A percentile compares a stretch with the other conserved stretches of the same genome.
Conservation (phyloP, 2,329 filamentous ascomycete species). For the Aspergillus fumigatus region DNA sequence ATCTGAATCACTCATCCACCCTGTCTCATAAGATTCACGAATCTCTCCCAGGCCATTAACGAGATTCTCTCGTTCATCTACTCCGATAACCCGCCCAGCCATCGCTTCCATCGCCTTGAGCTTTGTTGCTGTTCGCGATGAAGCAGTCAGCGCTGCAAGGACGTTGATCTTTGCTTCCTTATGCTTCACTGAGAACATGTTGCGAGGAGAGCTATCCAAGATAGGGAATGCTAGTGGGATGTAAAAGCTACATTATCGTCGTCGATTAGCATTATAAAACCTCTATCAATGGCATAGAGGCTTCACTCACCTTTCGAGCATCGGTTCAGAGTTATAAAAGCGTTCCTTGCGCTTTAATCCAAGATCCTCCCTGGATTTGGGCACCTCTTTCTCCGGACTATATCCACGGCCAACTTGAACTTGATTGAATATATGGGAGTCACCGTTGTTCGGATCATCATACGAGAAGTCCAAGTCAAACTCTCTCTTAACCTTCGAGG, state of each 20-base stretch:
- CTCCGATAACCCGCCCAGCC: constrained; percentile 56
- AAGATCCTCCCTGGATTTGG: constrained; percentile 16
- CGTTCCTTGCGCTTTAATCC: constrained; percentile 27
- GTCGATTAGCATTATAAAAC: constrained; percentile 6
- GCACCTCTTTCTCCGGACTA: constrained; percentile 12
- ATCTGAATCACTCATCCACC: constrained; percentile 68
- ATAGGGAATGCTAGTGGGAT: constrained; percentile 63
- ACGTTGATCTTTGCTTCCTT: constrained; percentile 43
- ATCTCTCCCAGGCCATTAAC: constrained; percentile 76
- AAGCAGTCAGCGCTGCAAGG: constrained; percentile 63
- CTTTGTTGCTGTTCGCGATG: constrained; percentile 65
- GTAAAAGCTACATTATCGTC: constrained; percentile 26
- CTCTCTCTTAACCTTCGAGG: constrained; percentile 20
- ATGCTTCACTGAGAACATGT: constrained; percentile 57
- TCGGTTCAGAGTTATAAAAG: constrained; percentile 30
- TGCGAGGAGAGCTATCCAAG: constrained; percentile 74
- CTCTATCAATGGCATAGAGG: neutral
- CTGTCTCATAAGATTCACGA: constrained; percentile 82
- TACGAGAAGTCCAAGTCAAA: constrained; percentile 40
- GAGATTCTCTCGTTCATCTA: constrained; percentile 82
- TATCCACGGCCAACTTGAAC: constrained; percentile 30
- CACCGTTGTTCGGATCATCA: constrained; percentile 18
- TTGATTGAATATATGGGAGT: constrained; percentile 33
- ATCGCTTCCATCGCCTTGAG: constrained; percentile 63
- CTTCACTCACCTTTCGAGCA: constrained; percentile 29